Percentiles rank a stretch among this genome's conserved stretches.
Evolutionary conservation across 2,329 filamentous ascomycete genomes (phyloP).

Genomic region (Ilyonectria mors-panacis): DNA sequence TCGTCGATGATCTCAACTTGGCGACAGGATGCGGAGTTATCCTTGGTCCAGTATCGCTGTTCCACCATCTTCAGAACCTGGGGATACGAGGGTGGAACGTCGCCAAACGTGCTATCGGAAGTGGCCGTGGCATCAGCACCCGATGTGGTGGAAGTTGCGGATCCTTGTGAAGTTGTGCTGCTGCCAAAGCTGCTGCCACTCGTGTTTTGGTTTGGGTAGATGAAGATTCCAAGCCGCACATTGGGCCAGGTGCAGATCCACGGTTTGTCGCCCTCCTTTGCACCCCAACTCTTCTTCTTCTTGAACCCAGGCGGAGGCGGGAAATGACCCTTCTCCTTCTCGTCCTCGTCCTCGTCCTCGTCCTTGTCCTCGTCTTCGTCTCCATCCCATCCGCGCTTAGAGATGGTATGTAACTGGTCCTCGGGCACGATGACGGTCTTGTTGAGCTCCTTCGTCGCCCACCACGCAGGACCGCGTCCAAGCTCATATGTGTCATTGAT

Average conservation of each 20-base stretch:
- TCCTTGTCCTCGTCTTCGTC: conserved; percentile 36
- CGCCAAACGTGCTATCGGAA: conserved; percentile 4
- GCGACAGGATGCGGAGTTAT: conserved; percentile 60
- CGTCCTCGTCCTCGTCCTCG: no score
- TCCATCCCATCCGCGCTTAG: conserved; percentile 47
- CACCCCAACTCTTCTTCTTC: conserved; percentile 43
- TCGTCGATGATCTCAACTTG: conserved; percentile 62
- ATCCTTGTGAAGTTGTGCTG: conserved; percentile 26
- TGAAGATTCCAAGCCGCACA: conserved; percentile 69
- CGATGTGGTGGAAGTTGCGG: conserved; percentile 33
- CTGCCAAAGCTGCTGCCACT: conserved; percentile 50
- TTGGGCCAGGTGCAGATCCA: conserved; percentile 74
- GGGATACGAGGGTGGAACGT: conserved; percentile 58
- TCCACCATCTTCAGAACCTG: conserved; percentile 70
- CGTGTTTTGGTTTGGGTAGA: conserved; percentile 69
- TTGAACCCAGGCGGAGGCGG: conserved; percentile 47
- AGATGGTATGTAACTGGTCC: conserved; percentile 51
- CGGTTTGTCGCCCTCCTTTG: conserved; percentile 64
- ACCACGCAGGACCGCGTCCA: conserved; percentile 69
- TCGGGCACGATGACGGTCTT: conserved; percentile 71
- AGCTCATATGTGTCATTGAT: conserved; percentile 67
- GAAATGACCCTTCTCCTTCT: conserved; percentile 23
- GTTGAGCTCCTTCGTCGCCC: conserved; percentile 66
- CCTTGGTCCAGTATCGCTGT: conserved; percentile 58
- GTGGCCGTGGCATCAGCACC: conserved; percentile 34